Base-by-base conservation (phyloP, 2,329 filamentous ascomycete genomes). In the Aschersonia sp. region DNA sequence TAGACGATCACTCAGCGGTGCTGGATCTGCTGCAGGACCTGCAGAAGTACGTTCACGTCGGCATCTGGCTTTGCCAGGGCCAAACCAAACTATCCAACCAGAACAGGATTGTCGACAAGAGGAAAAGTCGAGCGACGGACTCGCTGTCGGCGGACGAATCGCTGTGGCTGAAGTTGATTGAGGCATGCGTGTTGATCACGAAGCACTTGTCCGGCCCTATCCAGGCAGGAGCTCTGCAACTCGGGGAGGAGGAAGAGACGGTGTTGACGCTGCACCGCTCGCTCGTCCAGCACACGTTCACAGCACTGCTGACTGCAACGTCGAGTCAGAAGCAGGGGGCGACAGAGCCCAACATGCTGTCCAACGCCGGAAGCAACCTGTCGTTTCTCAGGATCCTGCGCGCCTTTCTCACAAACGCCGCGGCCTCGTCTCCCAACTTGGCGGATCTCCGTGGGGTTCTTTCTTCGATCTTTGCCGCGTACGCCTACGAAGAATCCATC, bases 51-150 rank as follows among this genome's bases (percentile, higher is more conserved):
- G 80, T 83, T 1, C 83, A 88, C 53, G 87, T 98, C 1, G 92
- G 94, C 11, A 90, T 94, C 46, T 98, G 92, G 92, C 71, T 98
- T 10, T 97, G 92, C 56, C 87, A 94, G 63, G 80, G 83, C 1
- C 87, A 95, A 60, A 87, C 79, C 45, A 85, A 83, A 57, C 76
- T 74, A 0, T 64, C 69, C 5, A 72, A 68, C 50, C 65, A 66
- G 50, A 56, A 60, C 47, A 69, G 63, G 53, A 62, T 65, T 22
- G 65, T 75, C 5, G 64, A 76, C 45, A 69, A 79, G 53, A 77
- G 63, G 63, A 73, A 76, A 48, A 57, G 63, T 4, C 56, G 63
- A 5, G 55, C 63, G 1, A 62, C 61, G 2, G 68, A 71, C 41
- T 61, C 63, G 1, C 67, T 83, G 9, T 70, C 71, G 2, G 55